Base-by-base conservation (phyloP, 768 basidiomycete species). In the Boletus barrowsii region DNA sequence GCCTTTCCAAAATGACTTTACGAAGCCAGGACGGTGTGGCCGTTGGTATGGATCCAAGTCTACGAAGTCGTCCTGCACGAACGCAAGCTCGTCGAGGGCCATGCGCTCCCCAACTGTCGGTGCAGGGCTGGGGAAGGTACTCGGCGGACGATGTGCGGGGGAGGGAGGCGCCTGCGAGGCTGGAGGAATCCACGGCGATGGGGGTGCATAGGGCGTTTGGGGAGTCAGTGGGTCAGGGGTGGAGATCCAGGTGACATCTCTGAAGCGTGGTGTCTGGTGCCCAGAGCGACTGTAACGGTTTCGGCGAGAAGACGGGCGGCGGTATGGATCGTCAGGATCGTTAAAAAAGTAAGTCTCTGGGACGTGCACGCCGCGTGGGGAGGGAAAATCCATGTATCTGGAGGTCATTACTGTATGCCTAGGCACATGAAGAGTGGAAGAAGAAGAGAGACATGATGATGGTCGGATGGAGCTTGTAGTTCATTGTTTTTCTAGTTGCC, bases 1-100 rank as follows among this genome's bases (percentile, higher is more conserved):
- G 5, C 72, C 70, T 1, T 62, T 61, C 49, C 75, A 70, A 18
- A 76, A 53, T 1, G 69, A 66, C 17, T 64, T 66, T 5, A 69
- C 51, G 15, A 73, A 53, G 37, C 63, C 52, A 6, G 22, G 58
- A 18, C 47, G 58, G 22, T 55, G 51, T 2, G 58, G 57, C 3
- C 32, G 61, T 7, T 51, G 59, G n/a, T 49, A 58, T 9, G 53
- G 51, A 5, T 54, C 58, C 9, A 29, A 18, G 9, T 39, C 29
- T 1, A 44, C 29, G 8, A 47, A 18, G 17, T 40, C 53, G 8
- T 52, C 46, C 4, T 54, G 47, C 20, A 37, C 18, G n/a, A 54
- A 56, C 4, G 42, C 18, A 15, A 53, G 17, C 4, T 62, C 65
- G 1, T 71, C 69, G 6, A 71, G 42, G 3, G 29, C 42, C 68